Percentiles rank a stretch among this genome's conserved stretches.
Conservation (phyloP, 202 grass and related monocot species). For the Setaria italica region DNA sequence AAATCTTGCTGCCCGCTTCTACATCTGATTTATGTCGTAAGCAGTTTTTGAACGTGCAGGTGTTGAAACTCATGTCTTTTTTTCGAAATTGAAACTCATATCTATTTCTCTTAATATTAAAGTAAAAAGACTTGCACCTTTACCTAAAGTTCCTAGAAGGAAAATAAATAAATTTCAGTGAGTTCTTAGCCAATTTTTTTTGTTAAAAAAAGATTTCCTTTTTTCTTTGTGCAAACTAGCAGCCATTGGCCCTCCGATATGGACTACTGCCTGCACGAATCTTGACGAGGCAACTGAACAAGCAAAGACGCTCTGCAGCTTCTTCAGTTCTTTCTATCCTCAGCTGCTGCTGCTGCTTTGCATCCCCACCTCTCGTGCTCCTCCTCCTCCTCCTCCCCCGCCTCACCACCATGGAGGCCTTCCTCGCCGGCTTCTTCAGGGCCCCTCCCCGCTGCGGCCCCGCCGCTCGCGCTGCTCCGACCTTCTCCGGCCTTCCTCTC, state of each 20-base stretch:
- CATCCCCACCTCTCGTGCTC: conserved; percentile 29
- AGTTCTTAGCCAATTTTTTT: not conserved
- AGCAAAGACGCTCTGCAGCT: no score
- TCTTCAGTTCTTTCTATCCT: not conserved
- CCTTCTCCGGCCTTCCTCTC: not conserved
- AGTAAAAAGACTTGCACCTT: not conserved
- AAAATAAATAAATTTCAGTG: not conserved
- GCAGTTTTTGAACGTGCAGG: no score
- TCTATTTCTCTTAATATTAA: not conserved
- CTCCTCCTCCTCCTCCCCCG: not conserved
- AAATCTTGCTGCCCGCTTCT: no score
- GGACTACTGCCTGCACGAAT: not conserved
- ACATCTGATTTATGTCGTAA: no score
- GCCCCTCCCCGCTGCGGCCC: conserved; percentile 42
- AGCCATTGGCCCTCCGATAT: not conserved
- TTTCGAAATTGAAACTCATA: no score
- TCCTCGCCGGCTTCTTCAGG: conserved; percentile 70
- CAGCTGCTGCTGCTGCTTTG: not conserved
- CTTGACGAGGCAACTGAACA: not conserved
- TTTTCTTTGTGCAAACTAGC: not conserved
- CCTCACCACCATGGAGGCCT: conserved; percentile 59
- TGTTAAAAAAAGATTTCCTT: not conserved
- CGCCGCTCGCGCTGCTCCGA: conserved; percentile 9
- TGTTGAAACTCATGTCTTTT: no score
- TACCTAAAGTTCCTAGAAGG: not conserved